Evolutionary conservation across 2,329 filamentous ascomycete species (phyloP).

Genomic region (Cercospora canescens): DNA sequence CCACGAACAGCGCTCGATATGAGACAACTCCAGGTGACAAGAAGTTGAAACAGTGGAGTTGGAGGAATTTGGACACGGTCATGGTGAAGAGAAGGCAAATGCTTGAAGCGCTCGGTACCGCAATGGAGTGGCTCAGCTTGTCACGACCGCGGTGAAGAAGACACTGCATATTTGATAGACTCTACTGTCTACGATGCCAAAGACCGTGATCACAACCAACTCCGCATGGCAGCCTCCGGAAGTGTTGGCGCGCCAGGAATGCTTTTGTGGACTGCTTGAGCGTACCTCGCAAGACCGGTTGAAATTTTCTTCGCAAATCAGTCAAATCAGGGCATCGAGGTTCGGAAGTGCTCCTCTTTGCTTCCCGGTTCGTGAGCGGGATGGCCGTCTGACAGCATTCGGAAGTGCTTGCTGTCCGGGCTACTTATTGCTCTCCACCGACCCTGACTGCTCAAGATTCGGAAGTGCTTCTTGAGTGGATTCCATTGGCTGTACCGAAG

Average conservation of each 20-base stretch:
- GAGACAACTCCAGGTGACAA: not conserved
- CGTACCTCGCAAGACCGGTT: not conserved
- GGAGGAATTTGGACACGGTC: not conserved
- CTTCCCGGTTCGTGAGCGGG: not conserved
- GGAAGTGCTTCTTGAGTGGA: constrained; percentile 6
- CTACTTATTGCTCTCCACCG: not conserved
- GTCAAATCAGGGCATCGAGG: not conserved
- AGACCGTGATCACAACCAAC: not conserved
- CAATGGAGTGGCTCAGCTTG: not conserved
- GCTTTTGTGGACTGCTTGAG: not conserved
- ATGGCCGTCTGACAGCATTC: constrained; percentile 3
- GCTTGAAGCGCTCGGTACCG: not conserved
- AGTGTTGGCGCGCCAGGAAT: constrained; percentile 8
- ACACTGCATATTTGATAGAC: constrained; percentile 10
- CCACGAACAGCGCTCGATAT: not conserved
- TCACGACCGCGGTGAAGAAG: not conserved
- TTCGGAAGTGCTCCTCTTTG: constrained; percentile 9
- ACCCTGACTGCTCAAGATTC: not conserved
- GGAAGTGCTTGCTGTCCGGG: constrained; percentile 13
- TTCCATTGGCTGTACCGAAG: not conserved
- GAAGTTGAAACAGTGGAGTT: not conserved
- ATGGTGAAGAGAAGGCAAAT: constrained; percentile 2
- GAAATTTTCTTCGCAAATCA: not conserved
- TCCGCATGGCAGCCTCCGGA: constrained; percentile 9
- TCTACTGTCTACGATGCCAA: not conserved